Base-by-base conservation (phyloP, 1,284 basidiomycete genomes). In the Prillingera fragicola region DNA sequence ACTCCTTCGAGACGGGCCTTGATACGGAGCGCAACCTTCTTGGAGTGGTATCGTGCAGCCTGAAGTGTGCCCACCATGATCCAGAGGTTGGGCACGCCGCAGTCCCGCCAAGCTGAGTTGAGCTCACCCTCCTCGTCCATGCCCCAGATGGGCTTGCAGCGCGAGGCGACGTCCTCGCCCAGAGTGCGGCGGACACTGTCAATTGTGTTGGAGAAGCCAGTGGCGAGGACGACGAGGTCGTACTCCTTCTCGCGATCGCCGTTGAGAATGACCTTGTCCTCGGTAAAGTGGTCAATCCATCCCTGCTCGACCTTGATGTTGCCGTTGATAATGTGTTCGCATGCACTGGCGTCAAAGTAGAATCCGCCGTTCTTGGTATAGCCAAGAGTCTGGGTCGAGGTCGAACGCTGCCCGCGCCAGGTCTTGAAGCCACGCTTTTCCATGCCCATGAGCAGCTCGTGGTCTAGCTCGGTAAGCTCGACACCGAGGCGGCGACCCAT, bases 181-280 rank as follows among this genome's bases (percentile, higher is more conserved):
- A 77, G 52, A 4, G 55, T 57, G 10, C 13, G 21, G 24, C 43
- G 28, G 25, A 80, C 66, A 12, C 75, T 72, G 23, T 65, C 61
- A 35, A 59, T 53, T 6, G 57, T 55, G 52, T 54, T 54, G 26
- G 48, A 48, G 44, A 59, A 82, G 75, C 81, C 81, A 8, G 80
- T 83, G 3, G 80, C 79, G 62, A 80, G 78, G 13, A 87, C 54
- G 22, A 87, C 75, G 7, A 83, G 75, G 59, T 87, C 84, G 12
- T 79, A 82, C 9, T 78, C 67, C 23, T 82, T 56, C 49, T 77
- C 77, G 7, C 58, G 45, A 1, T 40, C 57, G 9, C 53, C 60
- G 19, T 14, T 28, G 9, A 62, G 48, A 4, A 60, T 27, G 36
- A 60, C 57, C 32, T 45, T 50, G 48, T 61, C 55, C 22, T 41